phyloP scores from a whole-genome alignment of 2,329 filamentous ascomycete species.

The Scytalidium sp. region DNA sequence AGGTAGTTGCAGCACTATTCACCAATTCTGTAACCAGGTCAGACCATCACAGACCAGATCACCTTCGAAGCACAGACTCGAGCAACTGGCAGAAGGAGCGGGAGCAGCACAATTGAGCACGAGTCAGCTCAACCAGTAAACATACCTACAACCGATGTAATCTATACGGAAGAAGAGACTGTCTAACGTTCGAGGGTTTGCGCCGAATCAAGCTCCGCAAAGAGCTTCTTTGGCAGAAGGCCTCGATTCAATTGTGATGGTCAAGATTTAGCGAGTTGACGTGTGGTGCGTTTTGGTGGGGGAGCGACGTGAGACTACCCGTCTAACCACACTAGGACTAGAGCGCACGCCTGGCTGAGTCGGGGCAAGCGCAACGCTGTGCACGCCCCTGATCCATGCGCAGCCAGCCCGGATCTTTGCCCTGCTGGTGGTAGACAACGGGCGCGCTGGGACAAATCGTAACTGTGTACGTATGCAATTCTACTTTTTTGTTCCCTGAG shows the following conservation, averaged over 20 bases:
- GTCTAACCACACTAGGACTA: not conserved
- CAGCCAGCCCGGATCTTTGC: not conserved
- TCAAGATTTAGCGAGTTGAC: not conserved
- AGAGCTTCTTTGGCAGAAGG: not conserved
- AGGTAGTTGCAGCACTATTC: not conserved
- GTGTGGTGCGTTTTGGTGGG: not conserved
- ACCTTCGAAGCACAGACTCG: not conserved
- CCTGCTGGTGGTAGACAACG: too few species aligned
- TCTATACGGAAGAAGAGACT: not conserved
- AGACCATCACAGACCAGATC: not conserved
- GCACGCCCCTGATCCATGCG: not conserved
- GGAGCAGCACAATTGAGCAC: not conserved
- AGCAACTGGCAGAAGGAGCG: not conserved
- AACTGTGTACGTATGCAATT: too few species aligned
- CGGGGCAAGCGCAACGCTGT: not conserved
- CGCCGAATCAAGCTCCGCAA: not conserved
- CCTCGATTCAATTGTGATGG: not conserved
- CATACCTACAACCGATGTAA: not conserved
- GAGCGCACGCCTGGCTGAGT: not conserved
- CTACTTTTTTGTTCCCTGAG: too few species aligned
- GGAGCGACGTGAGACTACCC: not conserved
- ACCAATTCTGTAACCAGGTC: not conserved
- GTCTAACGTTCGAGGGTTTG: not conserved
- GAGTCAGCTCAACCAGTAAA: not conserved
- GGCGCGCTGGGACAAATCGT: too few species aligned